Evolutionary conservation across 2,329 filamentous ascomycete species (phyloP).

Genomic region (Aspergillus ochraceus): DNA sequence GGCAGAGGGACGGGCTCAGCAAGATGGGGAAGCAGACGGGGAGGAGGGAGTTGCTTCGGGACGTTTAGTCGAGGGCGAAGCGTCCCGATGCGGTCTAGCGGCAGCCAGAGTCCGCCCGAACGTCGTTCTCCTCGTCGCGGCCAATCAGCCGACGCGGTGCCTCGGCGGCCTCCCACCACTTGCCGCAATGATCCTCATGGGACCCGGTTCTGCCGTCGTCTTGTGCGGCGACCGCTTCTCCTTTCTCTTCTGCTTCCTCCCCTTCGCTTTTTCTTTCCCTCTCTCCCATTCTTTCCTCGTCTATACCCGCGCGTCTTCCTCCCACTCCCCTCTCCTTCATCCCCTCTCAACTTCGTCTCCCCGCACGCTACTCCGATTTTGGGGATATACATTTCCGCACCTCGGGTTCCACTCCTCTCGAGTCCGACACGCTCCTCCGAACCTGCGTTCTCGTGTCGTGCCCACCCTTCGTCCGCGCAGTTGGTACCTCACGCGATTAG

Average conservation of each 20-base stretch:
- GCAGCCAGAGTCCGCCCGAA: conserved; percentile 16
- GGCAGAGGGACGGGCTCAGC: not conserved
- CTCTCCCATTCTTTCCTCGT: conserved; percentile 8
- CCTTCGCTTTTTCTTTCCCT: conserved; percentile 12
- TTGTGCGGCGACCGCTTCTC: conserved; percentile 34
- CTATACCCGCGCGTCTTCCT: not conserved
- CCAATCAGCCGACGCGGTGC: conserved; percentile 33
- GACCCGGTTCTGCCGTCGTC: conserved; percentile 27
- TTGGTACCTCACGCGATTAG: conserved; percentile 19
- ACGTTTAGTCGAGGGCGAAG: not conserved
- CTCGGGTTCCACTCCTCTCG: conserved; percentile 4
- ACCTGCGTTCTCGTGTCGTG: conserved; percentile 11
- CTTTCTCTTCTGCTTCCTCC: conserved; percentile 25
- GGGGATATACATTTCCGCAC: conserved; percentile 16
- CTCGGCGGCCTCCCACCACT: conserved; percentile 34
- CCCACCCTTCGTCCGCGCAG: conserved; percentile 8
- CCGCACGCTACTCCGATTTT: conserved; percentile 4
- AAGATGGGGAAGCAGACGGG: conserved; percentile 21
- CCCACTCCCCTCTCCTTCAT: conserved; percentile 4
- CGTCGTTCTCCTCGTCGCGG: conserved; percentile 35
- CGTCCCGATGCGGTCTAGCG: conserved; percentile 33
- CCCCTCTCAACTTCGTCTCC: conserved; percentile 3
- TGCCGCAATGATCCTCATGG: conserved; percentile 31
- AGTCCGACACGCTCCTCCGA: conserved; percentile 7
- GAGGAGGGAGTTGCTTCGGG: conserved; percentile 4